These are phyloP conservation scores for Hyparrhenia diplandra DNA, from an alignment of 176 grass and related monocot species.

Conservation along the genomic window DNA sequence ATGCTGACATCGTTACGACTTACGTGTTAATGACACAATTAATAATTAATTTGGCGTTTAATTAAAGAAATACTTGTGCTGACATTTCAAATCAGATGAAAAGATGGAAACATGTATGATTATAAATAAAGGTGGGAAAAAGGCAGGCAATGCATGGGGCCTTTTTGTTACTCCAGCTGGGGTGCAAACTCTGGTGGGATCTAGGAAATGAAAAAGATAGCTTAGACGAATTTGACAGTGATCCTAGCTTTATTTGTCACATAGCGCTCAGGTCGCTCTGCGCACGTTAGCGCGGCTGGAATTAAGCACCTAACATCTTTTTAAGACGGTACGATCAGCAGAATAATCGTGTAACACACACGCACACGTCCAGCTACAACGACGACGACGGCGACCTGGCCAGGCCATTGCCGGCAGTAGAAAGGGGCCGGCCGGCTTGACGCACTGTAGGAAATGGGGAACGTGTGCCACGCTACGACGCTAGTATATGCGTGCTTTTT, in stretches of 20 bases:
- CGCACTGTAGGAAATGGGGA: not conserved
- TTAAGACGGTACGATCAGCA: not conserved
- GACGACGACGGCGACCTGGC: not conserved
- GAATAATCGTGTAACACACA: constrained; percentile 17
- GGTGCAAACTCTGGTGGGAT: constrained; percentile 21
- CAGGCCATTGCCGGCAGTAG: not conserved
- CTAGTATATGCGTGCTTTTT: not conserved
- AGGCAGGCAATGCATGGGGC: not conserved
- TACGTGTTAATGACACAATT: not conserved
- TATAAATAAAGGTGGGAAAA: not conserved
- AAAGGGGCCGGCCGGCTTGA: too few relatives aligned
- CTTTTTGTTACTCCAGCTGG: constrained; percentile 2
- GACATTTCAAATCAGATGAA: constrained; percentile 28
- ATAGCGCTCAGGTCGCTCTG: constrained; percentile 13
- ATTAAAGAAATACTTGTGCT: not conserved
- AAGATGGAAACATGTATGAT: not conserved
- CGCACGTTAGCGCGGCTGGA: constrained; percentile 17
- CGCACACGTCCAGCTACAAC: not conserved
- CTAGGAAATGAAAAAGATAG: constrained; percentile 1
- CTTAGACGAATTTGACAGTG: constrained; percentile 8
- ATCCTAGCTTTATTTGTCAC: not conserved
- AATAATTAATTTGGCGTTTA: not conserved
- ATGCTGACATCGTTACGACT: not conserved
- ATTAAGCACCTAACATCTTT: constrained; percentile 21
- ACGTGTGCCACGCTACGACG: not conserved